Evolutionary conservation across 2,329 filamentous ascomycete genomes (phyloP), one percentile per base, ranked within the genome.

Genomic region (Botrytis paeoniae): DNA sequence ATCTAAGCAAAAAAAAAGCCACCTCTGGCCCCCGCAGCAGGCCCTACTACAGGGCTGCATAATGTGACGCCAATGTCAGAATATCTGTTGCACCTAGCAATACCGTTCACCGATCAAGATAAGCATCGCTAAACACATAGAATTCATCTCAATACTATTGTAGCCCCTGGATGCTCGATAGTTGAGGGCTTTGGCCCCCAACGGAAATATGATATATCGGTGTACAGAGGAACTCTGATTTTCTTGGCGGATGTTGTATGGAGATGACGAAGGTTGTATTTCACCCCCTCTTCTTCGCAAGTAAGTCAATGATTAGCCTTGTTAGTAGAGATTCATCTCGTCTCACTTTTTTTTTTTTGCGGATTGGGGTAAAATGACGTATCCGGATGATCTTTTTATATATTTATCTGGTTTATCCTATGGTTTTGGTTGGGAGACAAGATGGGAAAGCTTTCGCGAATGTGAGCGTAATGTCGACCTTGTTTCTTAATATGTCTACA

Each of bases 41-140:
- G 48, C 51, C 69, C 43, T 57, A 57, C 51, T 60, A 39, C 54
- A 72, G 70, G 62, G 70, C 70, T 72, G 62, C 70, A 72, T 72
- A 68, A 57, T 48, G 62, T 72, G 51, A 72, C 62, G 39, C 70
- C 62, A 72, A 60, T 68, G 51, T 72, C 70, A 68, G 45, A 59
- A 32, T 41, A 59, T 54, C 37, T 29, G 62, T 60, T 35, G 51
- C 70, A 72, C n/a, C 62, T 29, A 39, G 37, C 29, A 45, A 68
- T 48, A 35, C 64, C 37, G 35, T 45, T 68, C 70, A 68, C 70
- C 70, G 70, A 72, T 39, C 61, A 72, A 68, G 32, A 72, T 72
- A 72, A 72, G 70, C 70, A 72, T 70, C 70, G 35, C 35, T 65
- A 68, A 43, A 25, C 25, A 14, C 29, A 29, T 25, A 43, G 29